phyloP scores from a whole-genome alignment of 352 stramenopile species.

The Phytophthora niederhauseri region DNA sequence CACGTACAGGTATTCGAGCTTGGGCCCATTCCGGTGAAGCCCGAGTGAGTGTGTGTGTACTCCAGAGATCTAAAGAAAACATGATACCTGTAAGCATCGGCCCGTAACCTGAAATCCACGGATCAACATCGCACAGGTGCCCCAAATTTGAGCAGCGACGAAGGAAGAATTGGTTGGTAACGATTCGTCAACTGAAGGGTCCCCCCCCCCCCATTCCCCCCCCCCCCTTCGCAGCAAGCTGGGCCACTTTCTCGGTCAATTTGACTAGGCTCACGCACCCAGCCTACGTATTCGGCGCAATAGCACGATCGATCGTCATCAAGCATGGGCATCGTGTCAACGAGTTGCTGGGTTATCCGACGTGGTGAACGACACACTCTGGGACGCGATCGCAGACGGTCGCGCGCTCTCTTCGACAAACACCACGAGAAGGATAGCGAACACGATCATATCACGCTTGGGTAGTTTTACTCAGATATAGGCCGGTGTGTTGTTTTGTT shows the following conservation, averaged over 20 bases:
- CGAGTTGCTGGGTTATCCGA: constrained; percentile 2
- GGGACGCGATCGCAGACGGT: constrained; percentile 12
- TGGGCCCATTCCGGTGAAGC: no score
- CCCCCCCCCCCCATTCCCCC: constrained; percentile 24
- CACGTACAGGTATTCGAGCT: no score
- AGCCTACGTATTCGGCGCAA: constrained; percentile 12
- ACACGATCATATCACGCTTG: neutral
- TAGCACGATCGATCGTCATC: constrained; percentile 35
- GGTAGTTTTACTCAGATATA: no score
- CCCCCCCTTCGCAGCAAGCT: constrained; percentile 22
- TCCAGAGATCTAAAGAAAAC: no score
- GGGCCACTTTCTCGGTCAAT: constrained; percentile 30
- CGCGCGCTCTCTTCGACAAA: constrained; percentile 23
- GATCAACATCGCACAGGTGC: no score
- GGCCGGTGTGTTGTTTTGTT: no score
- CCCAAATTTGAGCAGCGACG: no score
- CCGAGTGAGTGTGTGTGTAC: no score
- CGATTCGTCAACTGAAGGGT: constrained; percentile 39
- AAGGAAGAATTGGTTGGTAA: neutral
- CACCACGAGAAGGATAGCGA: neutral
- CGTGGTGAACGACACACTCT: neutral
- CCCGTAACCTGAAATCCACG: no score
- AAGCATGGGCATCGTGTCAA: constrained; percentile 43
- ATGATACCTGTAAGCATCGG: no score
- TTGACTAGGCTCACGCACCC: constrained; percentile 34